Evolutionary conservation across 1,139 yeast genomes (phyloP), one percentile per base, ranked within the genome.

Genomic region (Yamadazyma blattariae): DNA sequence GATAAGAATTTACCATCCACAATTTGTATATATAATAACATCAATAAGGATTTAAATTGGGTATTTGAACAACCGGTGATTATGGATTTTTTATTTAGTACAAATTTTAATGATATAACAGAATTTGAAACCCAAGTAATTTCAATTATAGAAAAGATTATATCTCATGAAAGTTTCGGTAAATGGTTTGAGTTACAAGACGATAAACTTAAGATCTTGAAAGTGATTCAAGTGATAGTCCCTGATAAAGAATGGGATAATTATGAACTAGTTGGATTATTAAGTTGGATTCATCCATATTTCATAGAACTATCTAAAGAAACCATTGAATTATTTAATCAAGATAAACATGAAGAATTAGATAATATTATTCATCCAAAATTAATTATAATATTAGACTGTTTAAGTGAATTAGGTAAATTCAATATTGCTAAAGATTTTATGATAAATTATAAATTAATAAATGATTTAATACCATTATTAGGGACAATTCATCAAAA

Each of bases 221-320:
- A 40, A 14, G 30, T 29, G 5, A 28, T 41, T 14, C 50, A 46
- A 25, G 11, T 46, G 1, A 30, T 41, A 9, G 34, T 46, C 2
- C 43, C 82, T 0, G 70, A 77, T 27, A 69, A 67, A 8, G 61
- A 59, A 20, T 81, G 86, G 85, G 65, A 70, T 37, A 71, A 72
- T 32, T 65, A 64, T 34, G 67, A 79, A 40, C 47, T 78, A 9
- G 67, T 75, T 0, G 72, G 71, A 2, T 60, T 82, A 11, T 57
- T 81, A 35, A 61, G 77, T 0, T 82, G 89, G 88, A 52, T 64
- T 13, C 61, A 61, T 40, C 71, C 69, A 18, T 48, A 71, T 27
- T 72, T 67, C 39, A 56, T 57, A 26, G 38, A 45, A 5, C 46
- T 52, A 32, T 25, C 51, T 4, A 11, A 22, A 2, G 27, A 42